phyloP scores from a whole-genome alignment of 139 green algal species.

The Diplosphaera chodatii region DNA sequence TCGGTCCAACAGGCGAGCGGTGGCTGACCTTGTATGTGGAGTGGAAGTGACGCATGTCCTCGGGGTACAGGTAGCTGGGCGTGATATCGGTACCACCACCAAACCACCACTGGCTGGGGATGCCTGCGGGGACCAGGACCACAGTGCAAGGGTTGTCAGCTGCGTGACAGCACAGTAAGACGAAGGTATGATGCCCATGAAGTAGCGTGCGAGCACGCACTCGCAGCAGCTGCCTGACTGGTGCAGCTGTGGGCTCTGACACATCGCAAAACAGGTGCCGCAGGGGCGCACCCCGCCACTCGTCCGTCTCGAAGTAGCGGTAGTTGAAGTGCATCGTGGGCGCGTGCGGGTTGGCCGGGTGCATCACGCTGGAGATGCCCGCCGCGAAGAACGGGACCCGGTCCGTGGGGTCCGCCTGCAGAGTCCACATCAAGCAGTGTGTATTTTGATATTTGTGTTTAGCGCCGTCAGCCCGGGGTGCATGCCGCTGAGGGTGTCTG shows the following conservation, averaged over 20 bases:
- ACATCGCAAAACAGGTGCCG: too few relatives aligned
- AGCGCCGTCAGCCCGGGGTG: too few relatives aligned
- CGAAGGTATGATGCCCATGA: too few relatives aligned
- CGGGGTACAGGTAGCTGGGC: slow-evolving; percentile 83
- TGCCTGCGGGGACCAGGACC: too few relatives aligned
- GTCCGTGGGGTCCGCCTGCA: slow-evolving; percentile 24
- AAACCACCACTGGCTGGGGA: slow-evolving; percentile 97
- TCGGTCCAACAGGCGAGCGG: not conserved
- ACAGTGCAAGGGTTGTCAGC: too few relatives aligned
- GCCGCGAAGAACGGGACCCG: slow-evolving; percentile 97
- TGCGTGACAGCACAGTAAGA: too few relatives aligned
- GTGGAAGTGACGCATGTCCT: slow-evolving; percentile 99
- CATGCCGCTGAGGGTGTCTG: too few relatives aligned
- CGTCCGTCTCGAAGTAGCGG: slow-evolving; percentile 41
- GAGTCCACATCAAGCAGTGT: not conserved
- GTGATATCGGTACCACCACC: slow-evolving; percentile 98
- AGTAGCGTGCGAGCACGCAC: too few relatives aligned
- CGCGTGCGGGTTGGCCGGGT: slow-evolving; percentile 91
- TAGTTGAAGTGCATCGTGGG: slow-evolving; percentile 99
- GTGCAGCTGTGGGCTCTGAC: too few relatives aligned
- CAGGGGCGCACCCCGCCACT: too few relatives aligned
- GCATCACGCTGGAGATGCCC: slow-evolving; percentile 96
- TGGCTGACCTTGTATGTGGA: slow-evolving; percentile 74
- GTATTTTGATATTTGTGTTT: too few relatives aligned
- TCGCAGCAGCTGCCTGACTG: too few relatives aligned